Evolutionary conservation across 345 rosid genomes (phyloP), one percentile per base, ranked within the genome.

Genomic region (Aquilaria malaccensis): DNA sequence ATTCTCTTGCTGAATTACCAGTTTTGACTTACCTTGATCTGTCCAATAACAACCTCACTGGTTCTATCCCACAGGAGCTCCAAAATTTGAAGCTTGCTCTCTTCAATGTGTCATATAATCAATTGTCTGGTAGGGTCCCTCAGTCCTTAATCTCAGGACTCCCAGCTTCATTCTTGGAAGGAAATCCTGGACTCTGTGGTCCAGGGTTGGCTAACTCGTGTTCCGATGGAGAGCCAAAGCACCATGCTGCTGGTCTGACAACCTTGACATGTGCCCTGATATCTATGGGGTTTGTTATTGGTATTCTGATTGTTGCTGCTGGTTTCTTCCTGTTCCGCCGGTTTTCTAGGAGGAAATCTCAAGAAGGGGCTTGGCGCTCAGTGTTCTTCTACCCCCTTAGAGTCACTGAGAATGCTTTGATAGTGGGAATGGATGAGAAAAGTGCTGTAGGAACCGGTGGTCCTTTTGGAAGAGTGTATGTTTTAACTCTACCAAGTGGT

Each of bases 1-100:
- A 66, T 58, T 87, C 97, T 13, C 79, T 93, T 2, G 87, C 88
- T 56, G 89, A 87, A 56, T 63, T 93, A 59, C 94, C 91, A 9
- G 97, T 89, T 60, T 63, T 93, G 69, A 89, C 97, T 51, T 93
- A 93, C 77, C 91, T 93, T 73, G 98, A 93, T 71, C 79, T 93
- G 29, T 89, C 98, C 2, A 79, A 79, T 53, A 93, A 93, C 81
- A 83, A 79, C 55, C 88, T 93, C 56, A 85, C 77, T 3, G 97
- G 98, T 67, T 69, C 82, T 33, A 85, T 93, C 64, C 97, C 97
- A 9, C 81, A 55, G 54, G 94, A 72, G 52, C 83, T 93, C 11
- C 88, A 89, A 57, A 84, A 85, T 71, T 74, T 87, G 80, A 87
- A 87, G 81, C 96, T 93, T 58, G 98, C 97, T 46, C 94, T 89